phyloP scores from a whole-genome alignment of 2,329 filamentous ascomycete genomes.

The Exophiala sp. region DNA sequence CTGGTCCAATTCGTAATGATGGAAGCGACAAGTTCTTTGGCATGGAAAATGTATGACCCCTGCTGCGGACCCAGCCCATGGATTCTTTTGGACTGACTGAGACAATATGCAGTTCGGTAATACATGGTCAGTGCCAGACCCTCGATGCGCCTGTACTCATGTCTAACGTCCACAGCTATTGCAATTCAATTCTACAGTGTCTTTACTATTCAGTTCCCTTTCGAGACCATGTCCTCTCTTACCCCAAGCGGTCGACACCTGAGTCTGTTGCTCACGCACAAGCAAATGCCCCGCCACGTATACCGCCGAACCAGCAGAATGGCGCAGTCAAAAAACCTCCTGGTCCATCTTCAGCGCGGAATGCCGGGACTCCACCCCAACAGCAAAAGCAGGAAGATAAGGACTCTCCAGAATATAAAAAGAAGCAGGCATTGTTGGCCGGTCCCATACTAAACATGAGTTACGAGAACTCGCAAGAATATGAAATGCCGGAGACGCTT shows the following conservation, averaged over 20 bases:
- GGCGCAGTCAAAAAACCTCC: constrained; percentile 42
- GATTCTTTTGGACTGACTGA: constrained; percentile 26
- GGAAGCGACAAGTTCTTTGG: constrained; percentile 98
- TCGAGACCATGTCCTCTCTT: constrained; percentile 88
- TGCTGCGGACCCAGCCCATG: constrained; percentile 3
- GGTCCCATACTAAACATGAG: constrained; percentile 82
- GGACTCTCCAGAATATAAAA: constrained; percentile 95
- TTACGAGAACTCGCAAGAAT: constrained; percentile 69
- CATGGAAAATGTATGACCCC: constrained; percentile 78
- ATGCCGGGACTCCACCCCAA: constrained; percentile 34
- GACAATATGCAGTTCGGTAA: constrained; percentile 71
- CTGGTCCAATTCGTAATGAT: constrained; percentile 73
- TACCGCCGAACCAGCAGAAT: constrained; percentile 45
- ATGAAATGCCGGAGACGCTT: constrained; percentile 89
- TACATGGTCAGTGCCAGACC: constrained; percentile 65
- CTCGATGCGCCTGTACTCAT: constrained; percentile 16
- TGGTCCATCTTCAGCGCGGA: constrained; percentile 33
- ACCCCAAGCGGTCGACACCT: constrained; percentile 66
- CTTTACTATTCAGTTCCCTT: constrained; percentile 94
- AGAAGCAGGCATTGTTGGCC: constrained; percentile 84
- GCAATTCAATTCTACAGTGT: constrained; percentile 96
- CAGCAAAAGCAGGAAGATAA: constrained; percentile 78
- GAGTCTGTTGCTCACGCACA: constrained; percentile 62
- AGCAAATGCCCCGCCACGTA: constrained; percentile 53
- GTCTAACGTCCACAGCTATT: constrained; percentile 63